Conservation (phyloP, 1,284 basidiomycete species). For the Leccinum subrobustum region DNA sequence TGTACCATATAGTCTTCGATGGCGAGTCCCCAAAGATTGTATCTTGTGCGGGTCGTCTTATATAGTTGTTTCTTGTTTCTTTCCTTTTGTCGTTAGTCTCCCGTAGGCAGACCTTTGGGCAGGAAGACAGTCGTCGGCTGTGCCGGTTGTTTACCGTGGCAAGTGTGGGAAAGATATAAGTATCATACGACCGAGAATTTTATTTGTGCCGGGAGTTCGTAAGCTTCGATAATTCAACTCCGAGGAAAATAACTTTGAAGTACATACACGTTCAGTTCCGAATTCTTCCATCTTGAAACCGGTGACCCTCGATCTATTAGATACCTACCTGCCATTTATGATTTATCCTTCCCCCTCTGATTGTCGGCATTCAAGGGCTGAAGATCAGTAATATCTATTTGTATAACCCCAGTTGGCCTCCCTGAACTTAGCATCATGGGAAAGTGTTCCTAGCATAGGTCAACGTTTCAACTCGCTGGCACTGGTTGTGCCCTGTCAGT, state of each 20-base stretch:
- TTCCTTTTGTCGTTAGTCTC: neutral
- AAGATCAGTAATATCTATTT: neutral
- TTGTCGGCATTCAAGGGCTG: neutral
- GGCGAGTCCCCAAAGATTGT: slow-evolving; percentile 4
- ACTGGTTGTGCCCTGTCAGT: neutral
- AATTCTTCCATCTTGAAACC: too few relatives aligned
- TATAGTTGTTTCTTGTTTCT: neutral
- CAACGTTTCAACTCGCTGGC: neutral
- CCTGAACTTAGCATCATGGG: neutral
- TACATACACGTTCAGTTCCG: too few relatives aligned
- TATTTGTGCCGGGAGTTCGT: neutral
- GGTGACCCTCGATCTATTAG: too few relatives aligned
- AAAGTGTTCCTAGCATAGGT: neutral
- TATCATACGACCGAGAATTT: neutral
- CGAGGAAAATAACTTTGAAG: too few relatives aligned
- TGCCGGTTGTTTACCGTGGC: neutral
- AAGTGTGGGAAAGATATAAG: neutral
- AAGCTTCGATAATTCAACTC: too few relatives aligned
- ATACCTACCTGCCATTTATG: neutral
- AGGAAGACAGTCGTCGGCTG: too few relatives aligned
- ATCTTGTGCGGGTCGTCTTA: slow-evolving; percentile 2
- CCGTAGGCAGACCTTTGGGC: neutral
- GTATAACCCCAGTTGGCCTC: neutral
- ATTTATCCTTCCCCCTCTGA: neutral
- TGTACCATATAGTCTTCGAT: slow-evolving; percentile 21